These are phyloP conservation scores for Sclerotinia subarctica DNA, from an alignment of 2,329 filamentous ascomycete species.

Conservation along the genomic window DNA sequence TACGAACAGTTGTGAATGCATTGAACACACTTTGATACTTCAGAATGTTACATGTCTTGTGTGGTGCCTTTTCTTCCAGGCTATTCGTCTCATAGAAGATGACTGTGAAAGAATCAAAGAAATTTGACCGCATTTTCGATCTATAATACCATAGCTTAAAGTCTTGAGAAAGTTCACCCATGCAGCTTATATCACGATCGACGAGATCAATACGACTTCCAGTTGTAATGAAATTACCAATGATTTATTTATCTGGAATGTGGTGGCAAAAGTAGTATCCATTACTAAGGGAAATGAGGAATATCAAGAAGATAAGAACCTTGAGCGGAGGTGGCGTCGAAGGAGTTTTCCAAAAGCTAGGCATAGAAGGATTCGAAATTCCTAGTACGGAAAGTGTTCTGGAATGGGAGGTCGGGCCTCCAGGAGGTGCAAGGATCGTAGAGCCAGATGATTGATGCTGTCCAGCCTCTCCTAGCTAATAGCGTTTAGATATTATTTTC, in stretches of 20 bases:
- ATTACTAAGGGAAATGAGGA: constrained; percentile 21
- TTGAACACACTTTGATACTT: not conserved
- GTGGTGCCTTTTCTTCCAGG: not conserved
- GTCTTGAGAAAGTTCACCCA: constrained; percentile 1
- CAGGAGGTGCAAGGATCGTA: not conserved
- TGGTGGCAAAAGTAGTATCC: constrained; percentile 17
- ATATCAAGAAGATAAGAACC: constrained; percentile 23
- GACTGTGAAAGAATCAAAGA: not conserved
- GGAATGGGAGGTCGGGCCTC: not conserved
- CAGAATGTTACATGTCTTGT: not conserved
- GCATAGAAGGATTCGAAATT: constrained; percentile 35
- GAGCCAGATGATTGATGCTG: not conserved
- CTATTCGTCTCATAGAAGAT: not conserved
- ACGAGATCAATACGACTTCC: not conserved
- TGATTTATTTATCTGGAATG: constrained; percentile 21
- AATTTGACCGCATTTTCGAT: not conserved
- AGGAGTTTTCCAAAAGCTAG: constrained; percentile 33
- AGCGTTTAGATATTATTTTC: not conserved
- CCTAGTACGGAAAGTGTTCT: not conserved
- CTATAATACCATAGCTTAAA: not conserved
- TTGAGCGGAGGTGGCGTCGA: constrained; percentile 32
- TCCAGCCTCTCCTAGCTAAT: too few relatives aligned
- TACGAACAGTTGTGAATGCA: not conserved
- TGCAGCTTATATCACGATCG: constrained; percentile 1
- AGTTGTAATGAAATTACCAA: not conserved